A percentile compares a stretch with the other conserved stretches of the same genome.
Conservation (phyloP, 371 early-diverging fungal species). For the Mucor plumbeus region DNA sequence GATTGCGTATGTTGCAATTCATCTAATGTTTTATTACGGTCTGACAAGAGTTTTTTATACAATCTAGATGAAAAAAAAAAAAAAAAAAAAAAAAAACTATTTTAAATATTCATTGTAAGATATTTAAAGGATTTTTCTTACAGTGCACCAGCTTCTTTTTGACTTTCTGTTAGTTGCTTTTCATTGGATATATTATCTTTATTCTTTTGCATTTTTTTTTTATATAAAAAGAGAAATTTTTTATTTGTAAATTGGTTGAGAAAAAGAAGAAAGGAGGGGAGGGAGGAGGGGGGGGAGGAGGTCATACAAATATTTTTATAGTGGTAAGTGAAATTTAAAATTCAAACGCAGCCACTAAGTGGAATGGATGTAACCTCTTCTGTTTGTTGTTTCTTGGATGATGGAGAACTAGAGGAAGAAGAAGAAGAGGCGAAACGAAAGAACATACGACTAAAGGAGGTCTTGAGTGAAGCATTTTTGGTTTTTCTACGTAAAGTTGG, state of each 20-base stretch:
- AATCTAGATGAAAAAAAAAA: conserved; percentile 23
- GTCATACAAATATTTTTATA: no score
- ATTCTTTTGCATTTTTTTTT: conserved; percentile 14
- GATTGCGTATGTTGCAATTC: conserved; percentile 44
- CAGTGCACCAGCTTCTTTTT: conserved; percentile 20
- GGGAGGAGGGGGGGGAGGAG: neutral
- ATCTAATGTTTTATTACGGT: conserved; percentile 45
- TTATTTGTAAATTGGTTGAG: neutral
- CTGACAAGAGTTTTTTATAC: conserved; percentile 43
- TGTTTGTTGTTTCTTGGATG: neutral
- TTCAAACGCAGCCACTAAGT: conserved; percentile 26
- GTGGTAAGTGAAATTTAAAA: neutral
- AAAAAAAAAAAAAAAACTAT: neutral
- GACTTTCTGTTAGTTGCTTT: conserved; percentile 14
- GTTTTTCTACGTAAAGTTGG: conserved; percentile 36
- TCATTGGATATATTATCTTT: conserved; percentile 9
- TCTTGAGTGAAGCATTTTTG: conserved; percentile 20
- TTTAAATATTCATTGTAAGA: neutral
- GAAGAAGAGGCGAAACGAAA: conserved; percentile 14
- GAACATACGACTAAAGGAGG: conserved; percentile 25
- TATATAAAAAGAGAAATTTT: neutral
- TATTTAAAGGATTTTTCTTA: neutral
- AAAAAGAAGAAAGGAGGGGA: neutral
- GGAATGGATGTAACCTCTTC: conserved; percentile 20
- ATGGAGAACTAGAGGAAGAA: neutral